Evolutionary conservation across 768 basidiomycete genomes (phyloP).

Genomic region (Rhizopogon sp.): DNA sequence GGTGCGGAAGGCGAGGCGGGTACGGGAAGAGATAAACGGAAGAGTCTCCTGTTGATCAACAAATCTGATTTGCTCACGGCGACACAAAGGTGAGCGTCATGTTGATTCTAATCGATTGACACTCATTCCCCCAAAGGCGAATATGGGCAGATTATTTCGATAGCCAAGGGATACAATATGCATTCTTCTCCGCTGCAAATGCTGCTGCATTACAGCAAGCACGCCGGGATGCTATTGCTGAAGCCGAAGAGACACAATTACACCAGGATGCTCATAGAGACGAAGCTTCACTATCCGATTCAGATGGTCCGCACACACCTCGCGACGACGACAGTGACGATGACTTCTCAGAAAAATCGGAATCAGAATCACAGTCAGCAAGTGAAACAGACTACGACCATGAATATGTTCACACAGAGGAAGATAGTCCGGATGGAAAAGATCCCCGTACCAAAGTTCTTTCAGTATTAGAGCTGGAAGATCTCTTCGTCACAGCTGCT

Average conservation of each 20-base stretch:
- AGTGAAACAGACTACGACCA: slow-evolving; percentile 31
- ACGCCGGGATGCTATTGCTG: slow-evolving; percentile 42
- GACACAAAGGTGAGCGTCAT: slow-evolving; percentile 65
- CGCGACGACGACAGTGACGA: slow-evolving; percentile 23
- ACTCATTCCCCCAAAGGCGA: slow-evolving; percentile 37
- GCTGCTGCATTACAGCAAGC: slow-evolving; percentile 81
- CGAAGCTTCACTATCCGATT: slow-evolving; percentile 18
- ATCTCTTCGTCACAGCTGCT: slow-evolving; percentile 65
- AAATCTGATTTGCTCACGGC: slow-evolving; percentile 90
- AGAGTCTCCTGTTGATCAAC: slow-evolving; percentile 84
- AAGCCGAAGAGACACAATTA: slow-evolving; percentile 14
- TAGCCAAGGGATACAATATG: slow-evolving; percentile 64
- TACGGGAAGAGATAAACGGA: slow-evolving; percentile 67
- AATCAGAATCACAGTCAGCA: slow-evolving; percentile 21
- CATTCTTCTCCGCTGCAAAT: slow-evolving; percentile 91
- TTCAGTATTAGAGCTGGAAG: slow-evolving; percentile 84
- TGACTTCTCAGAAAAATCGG: slow-evolving; percentile 21
- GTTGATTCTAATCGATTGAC: not conserved
- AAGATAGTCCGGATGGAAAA: slow-evolving; percentile 42
- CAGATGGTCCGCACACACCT: slow-evolving; percentile 21
- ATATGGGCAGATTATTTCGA: slow-evolving; percentile 95
- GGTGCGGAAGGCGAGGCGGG: slow-evolving; percentile 78
- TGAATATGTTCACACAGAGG: slow-evolving; percentile 50
- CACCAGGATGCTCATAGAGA: not conserved
- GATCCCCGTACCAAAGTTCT: slow-evolving; percentile 75